phyloP scores from a whole-genome alignment of 306 rosid genomes.

The Fragaria ananassa region DNA sequence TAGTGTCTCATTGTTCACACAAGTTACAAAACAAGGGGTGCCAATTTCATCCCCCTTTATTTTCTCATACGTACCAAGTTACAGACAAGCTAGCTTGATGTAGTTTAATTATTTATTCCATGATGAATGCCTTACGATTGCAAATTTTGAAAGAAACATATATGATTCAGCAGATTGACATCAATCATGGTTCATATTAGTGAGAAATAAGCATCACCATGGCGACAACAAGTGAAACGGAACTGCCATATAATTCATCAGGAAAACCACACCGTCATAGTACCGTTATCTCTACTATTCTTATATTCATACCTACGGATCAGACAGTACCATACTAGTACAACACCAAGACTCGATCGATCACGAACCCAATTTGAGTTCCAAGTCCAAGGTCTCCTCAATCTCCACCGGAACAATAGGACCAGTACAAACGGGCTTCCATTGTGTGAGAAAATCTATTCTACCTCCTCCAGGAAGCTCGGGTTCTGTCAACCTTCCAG shows the following conservation, averaged over 20 bases:
- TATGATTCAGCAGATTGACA: not conserved
- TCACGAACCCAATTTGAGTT: not conserved
- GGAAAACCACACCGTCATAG: not conserved
- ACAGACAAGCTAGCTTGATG: not conserved
- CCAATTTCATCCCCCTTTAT: not conserved
- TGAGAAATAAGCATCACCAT: not conserved
- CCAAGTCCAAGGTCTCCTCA: not conserved
- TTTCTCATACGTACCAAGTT: not conserved
- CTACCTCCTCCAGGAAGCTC: not conserved
- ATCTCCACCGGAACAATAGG: not conserved
- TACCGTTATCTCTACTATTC: not conserved
- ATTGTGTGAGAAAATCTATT: not conserved
- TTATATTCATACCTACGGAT: not conserved
- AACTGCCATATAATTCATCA: not conserved
- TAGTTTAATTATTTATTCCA: not conserved
- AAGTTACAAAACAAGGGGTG: not conserved
- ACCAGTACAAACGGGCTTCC: not conserved
- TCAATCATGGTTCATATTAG: not conserved
- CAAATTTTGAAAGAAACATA: not conserved
- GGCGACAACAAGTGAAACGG: not conserved
- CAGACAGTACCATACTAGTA: not conserved
- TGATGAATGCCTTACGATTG: not conserved
- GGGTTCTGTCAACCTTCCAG: not conserved
- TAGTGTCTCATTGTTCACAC: no score
- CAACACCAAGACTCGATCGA: not conserved